Conservation (phyloP, 129 eudicot genomes). For the Escallonia rubra region DNA sequence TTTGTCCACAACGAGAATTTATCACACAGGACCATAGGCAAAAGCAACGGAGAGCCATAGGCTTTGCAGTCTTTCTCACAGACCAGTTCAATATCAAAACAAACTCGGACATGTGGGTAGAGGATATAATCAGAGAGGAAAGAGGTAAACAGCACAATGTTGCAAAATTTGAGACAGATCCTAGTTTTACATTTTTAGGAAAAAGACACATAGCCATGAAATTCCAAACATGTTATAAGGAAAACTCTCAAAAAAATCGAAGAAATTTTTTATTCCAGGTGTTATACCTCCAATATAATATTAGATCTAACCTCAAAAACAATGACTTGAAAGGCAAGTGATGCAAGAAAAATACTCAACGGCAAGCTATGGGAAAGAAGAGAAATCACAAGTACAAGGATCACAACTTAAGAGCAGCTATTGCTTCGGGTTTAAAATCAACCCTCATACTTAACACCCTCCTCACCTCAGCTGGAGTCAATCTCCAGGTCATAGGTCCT, state of each 20-base stretch:
- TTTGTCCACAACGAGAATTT: too few relatives aligned
- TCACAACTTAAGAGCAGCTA: conserved; percentile 84
- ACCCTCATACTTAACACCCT: conserved; percentile 79
- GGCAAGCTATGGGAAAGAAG: not conserved
- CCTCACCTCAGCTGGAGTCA: conserved; percentile 96
- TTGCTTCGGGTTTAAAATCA: conserved; percentile 91
- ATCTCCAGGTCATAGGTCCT: conserved; percentile 96
- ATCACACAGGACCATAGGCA: too few relatives aligned
- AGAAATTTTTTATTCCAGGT: not conserved
- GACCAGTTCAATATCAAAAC: not conserved
- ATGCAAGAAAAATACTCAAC: not conserved
- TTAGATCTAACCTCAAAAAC: not conserved
- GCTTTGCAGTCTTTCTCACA: not conserved
- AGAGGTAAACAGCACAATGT: not conserved
- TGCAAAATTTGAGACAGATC: not conserved
- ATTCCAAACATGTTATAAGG: too few relatives aligned
- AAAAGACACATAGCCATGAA: too few relatives aligned
- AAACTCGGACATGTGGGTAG: too few relatives aligned
- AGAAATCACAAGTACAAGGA: not conserved
- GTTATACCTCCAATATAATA: not conserved
- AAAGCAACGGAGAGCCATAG: too few relatives aligned
- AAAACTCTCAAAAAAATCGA: not conserved
- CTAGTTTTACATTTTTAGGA: too few relatives aligned
- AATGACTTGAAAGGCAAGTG: not conserved
- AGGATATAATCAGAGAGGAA: not conserved